Base-by-base conservation (phyloP, 169 alveolate genomes). In the Cryptosporidium ryanae region DNA sequence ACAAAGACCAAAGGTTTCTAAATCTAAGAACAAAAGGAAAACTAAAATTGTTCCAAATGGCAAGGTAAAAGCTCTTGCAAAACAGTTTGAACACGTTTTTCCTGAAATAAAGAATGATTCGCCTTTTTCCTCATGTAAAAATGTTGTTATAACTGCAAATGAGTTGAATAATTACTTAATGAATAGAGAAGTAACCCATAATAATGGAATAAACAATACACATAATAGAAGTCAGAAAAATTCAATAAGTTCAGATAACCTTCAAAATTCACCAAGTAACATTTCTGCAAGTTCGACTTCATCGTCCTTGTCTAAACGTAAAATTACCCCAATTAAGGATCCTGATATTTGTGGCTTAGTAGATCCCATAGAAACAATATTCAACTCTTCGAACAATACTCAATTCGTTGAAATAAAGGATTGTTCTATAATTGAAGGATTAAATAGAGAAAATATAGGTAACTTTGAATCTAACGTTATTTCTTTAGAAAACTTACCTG, bases 1-100 rank as follows among this genome's bases (percentile, higher is more conserved):
- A 38, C 18, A 1, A n/a, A 17, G 12, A 17, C 13, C 27, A 0
- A n/a, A n/a, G 27, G 21, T 52, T 7, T 17, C 27, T 18, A 68
- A 23, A 29, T 25, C n/a, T 29, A 48, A 57, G 6, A 48, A 55
- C 43, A 59, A 27, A 6, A 46, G 25, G 25, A 38, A 38, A 6
- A 10, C 0, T 0, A 61, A 55, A 59, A 76, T 76, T 6, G 63
- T 76, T 7, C 87, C 87, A 23, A 65, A 76, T 59, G 87, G 87
- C 21, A 76, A 76, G 46, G 87, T 76, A 23, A 76, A 61, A 76
- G 87, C 87, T 7, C 71, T 76, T 2, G 87, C 87, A 21, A 76
- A 21, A 43, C 87, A 59, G 63, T 76, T 76, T 59, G 87, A 76
- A 25, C 44, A 55, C 27, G 59, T 55, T 32, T 32, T 59, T 0